Evolutionary conservation across 345 rosid genomes (phyloP).

Genomic region (Arabis alpina): DNA sequence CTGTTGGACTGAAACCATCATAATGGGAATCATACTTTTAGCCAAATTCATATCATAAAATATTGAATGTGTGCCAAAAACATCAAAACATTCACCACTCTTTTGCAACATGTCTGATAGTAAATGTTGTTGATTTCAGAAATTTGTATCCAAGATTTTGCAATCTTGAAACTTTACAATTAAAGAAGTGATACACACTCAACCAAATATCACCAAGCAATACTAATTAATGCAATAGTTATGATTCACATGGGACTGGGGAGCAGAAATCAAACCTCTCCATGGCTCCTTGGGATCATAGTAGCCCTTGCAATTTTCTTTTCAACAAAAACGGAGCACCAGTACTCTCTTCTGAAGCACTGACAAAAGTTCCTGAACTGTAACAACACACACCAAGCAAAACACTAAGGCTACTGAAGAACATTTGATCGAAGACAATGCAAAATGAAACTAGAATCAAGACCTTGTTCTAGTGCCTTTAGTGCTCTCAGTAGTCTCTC

Average conservation of each 20-base stretch:
- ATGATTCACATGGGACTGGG: not conserved
- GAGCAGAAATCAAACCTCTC: constrained; percentile 57
- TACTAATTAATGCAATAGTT: not conserved
- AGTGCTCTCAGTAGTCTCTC: constrained; percentile 72
- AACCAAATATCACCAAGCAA: too few species aligned
- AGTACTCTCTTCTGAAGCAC: constrained; percentile 69
- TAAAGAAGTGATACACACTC: not conserved
- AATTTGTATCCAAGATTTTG: constrained; percentile 1
- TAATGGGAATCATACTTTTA: constrained; percentile 91
- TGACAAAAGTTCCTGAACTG: constrained; percentile 78
- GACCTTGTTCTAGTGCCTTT: constrained; percentile 78
- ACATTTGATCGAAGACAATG: constrained; percentile 1
- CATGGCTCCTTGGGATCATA: constrained; percentile 67
- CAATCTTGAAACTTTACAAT: not conserved
- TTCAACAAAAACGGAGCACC: constrained; percentile 61
- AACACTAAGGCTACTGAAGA: constrained; percentile 11
- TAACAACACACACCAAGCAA: constrained; percentile 29
- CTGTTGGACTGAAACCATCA: constrained; percentile 77
- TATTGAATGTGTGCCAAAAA: too few species aligned
- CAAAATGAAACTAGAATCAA: not conserved
- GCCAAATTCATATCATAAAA: constrained; percentile 81
- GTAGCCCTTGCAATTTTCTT: constrained; percentile 73
- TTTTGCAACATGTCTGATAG: too few species aligned
- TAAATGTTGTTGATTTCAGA: constrained; percentile 1
- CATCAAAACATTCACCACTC: too few species aligned